Base-by-base conservation (phyloP, 345 rosid genomes). In the Populus ilicifolia region DNA sequence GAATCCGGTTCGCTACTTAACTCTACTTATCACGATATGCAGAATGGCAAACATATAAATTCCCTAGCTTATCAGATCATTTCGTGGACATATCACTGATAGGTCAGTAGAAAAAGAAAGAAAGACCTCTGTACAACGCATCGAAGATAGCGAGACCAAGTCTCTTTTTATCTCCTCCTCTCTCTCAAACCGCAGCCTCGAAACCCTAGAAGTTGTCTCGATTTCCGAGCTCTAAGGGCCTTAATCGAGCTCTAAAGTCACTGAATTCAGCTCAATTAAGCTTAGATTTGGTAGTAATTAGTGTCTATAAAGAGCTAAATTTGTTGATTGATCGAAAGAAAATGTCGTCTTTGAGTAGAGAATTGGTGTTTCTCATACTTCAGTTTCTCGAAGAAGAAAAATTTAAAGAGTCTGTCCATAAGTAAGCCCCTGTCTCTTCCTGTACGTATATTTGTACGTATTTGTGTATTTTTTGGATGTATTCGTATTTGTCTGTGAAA, bases 351-450 rank as follows among this genome's bases (percentile, higher is more conserved):
- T 82, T 93, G 81, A 92, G 94, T 85, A 87, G 97, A 75, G 98
- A 94, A 85, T 78, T 93, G 86, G 98, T 94, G 85, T 90, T 90
- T 80, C 95, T 92, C 77, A 88, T 93, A 82, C 97, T 94, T 68
- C 98, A 94, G 80, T 94, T 94, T 77, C 97, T 94, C 8, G 97
- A 93, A 63, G 98, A 94, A 83, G 95, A 94, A 86, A 91, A 93
- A 79, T 94, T 87, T 67, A 90, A 88, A 83, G 97, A 94, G 80
- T 87, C 97, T 77, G 92, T 93, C 68, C 98, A 93, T 79, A 92
- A 86, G 98, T 90, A 84, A 81, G 80, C 71, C 62, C 52, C 13
- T 2, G 72, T 70, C 52, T 54, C 29, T 41, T 27, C 29, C 23
- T 10, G 9, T 20, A 70, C 36, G 48, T 59, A 12, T 69, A 1